Conservation (phyloP, 257 asterid species). For the Gentiana straminea region DNA sequence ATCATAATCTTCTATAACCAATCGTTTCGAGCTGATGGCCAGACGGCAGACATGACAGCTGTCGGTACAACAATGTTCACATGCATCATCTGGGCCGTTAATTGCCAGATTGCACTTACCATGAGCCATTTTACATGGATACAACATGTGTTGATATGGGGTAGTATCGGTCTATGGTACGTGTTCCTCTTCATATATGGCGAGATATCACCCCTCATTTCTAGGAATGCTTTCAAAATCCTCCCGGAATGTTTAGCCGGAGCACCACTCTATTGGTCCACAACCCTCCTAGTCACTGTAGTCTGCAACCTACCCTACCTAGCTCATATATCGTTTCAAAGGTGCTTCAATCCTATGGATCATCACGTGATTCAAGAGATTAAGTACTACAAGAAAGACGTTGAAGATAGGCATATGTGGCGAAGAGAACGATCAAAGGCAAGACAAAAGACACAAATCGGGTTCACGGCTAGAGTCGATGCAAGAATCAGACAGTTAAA, state of each 20-base stretch:
- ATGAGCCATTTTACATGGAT: slow-evolving; percentile 47
- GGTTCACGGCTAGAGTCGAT: slow-evolving; percentile 58
- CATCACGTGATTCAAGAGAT: slow-evolving; percentile 50
- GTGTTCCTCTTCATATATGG: slow-evolving; percentile 30
- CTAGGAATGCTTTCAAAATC: slow-evolving; percentile 18
- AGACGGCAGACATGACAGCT: slow-evolving; percentile 34
- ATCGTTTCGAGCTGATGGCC: slow-evolving; percentile 30
- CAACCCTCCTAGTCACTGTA: slow-evolving; percentile 28
- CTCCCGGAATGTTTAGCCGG: slow-evolving; percentile 29
- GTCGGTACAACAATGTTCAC: slow-evolving; percentile 48
- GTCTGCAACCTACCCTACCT: slow-evolving; percentile 40
- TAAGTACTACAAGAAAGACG: slow-evolving; percentile 25
- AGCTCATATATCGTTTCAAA: slow-evolving; percentile 20
- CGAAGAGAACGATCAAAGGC: slow-evolving; percentile 48
- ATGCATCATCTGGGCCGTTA: slow-evolving; percentile 52
- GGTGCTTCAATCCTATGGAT: slow-evolving; percentile 43
- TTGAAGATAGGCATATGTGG: slow-evolving; percentile 38
- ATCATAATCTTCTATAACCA: slow-evolving; percentile 18
- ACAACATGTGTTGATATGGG: slow-evolving; percentile 47
- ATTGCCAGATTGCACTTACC: slow-evolving; percentile 55
- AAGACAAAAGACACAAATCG: slow-evolving; percentile 36
- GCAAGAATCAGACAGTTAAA: slow-evolving; percentile 43
- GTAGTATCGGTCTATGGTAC: slow-evolving; percentile 52
- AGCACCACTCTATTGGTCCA: slow-evolving; percentile 36
- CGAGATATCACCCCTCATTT: slow-evolving; percentile 19